Evolutionary conservation across 257 asterid species (phyloP), one percentile per base, ranked within the genome.

Genomic region (Craterostigma plantagineum): DNA sequence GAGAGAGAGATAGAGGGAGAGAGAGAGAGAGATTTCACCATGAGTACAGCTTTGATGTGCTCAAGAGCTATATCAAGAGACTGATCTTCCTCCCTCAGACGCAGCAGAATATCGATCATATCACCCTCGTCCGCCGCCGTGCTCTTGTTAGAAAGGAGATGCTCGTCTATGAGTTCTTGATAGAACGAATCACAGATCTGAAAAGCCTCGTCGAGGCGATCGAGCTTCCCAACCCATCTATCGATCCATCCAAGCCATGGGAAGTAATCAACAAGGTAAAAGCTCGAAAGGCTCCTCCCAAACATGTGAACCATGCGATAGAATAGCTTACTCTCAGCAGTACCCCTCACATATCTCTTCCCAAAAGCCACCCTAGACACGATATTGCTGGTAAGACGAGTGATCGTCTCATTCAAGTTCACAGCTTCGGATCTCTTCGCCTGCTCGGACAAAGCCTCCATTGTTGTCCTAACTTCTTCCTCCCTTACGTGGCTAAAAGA

Each of bases 221-320:
- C 43, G 42, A 33, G 14, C 53, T 34, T 60, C 7, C 72, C 72
- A 3, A 54, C 12, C 9, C 60, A 11, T n/a, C 49, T 49, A 12
- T 65, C 72, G 30, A 60, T 35, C 72, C 64, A 61, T 8, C 64
- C 64, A 14, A 57, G 33, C 60, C 48, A 52, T 1, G 69, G 69
- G 39, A 63, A 47, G 43, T 57, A 63, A 48, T 63, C 64, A 3
- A 46, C 16, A 35, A 57, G 18, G 40, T 18, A 52, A 14, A 49
- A 45, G 0, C 14, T 38, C n/a, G 51, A 45, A n/a, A 50, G 0
- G 13, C 35, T 8, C 1, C 11, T 16, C 38, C 55, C 51, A 18
- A 56, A 43, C 11, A 38, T 43, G 8, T 4, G 16, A 8, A 52
- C 36, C 7, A 34, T 34, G 1, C n/a, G 27, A 1, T 35, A 14